These are phyloP conservation scores for Starmerella ratchasimensis DNA, from an alignment of 805 yeast genomes.

Conservation along the genomic window DNA sequence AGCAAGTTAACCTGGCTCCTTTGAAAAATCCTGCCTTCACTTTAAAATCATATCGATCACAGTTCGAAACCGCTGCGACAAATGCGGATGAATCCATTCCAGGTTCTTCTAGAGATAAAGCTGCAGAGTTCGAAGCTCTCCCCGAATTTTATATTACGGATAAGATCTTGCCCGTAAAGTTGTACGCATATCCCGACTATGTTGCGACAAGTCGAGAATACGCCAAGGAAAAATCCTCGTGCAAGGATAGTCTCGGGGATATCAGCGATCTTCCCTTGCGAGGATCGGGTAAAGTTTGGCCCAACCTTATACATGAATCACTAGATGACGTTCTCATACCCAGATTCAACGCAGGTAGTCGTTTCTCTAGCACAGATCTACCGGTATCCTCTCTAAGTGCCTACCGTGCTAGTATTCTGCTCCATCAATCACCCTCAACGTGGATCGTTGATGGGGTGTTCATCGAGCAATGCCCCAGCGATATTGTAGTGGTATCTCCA, in stretches of 20 bases:
- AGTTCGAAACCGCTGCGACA: neutral
- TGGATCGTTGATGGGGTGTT: conserved; percentile 4
- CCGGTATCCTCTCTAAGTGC: neutral
- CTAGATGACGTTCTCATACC: conserved; percentile 11
- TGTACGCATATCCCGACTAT: neutral
- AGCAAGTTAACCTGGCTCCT: neutral
- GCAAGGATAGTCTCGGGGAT: neutral
- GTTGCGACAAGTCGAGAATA: neutral
- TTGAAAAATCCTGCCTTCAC: neutral
- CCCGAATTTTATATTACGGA: conserved; percentile 10
- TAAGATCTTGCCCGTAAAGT: neutral
- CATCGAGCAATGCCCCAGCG: conserved; percentile 10
- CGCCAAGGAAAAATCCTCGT: neutral
- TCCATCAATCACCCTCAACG: conserved; percentile 10
- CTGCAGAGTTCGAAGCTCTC: conserved; percentile 5
- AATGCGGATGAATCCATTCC: neutral
- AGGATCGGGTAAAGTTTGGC: neutral
- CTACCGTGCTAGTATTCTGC: conserved; percentile 1
- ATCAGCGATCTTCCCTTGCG: neutral
- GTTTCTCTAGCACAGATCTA: conserved; percentile 4
- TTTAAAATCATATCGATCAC: neutral
- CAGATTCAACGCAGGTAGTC: conserved; percentile 5
- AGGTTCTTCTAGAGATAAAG: neutral
- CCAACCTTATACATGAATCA: conserved; percentile 5
- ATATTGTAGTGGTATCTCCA: conserved; percentile 8